Base-by-base conservation (phyloP, 345 rosid species). In the Gossypium bickii region DNA sequence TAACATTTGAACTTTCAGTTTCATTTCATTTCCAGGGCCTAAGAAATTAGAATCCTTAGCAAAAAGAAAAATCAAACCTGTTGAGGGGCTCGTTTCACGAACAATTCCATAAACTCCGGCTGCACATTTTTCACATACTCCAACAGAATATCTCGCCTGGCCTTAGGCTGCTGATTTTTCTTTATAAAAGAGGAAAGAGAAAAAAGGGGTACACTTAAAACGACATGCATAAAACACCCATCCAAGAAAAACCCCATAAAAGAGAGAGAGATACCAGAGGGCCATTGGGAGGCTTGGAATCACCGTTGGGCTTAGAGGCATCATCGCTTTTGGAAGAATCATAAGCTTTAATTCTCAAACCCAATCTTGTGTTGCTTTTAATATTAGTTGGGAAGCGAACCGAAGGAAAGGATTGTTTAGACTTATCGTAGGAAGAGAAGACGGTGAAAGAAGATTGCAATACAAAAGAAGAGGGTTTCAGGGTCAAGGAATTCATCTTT, bases 81-180 rank as follows among this genome's bases (percentile, higher is more conserved):
- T 73, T 86, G 88, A 1, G 98, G 93, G 15, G 97, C 99, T 78
- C 94, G 87, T 81, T 91, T 89, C 76, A 91, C 89, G 57, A 95
- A 95, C 82, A 95, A 34, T 79, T 95, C 97, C 96, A 91, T 90
- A 64, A 95, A 95, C 76, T 95, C 99, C 0, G 99, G 98, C 81
- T 95, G 94, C 86, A 90, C 99, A 76, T 82, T 95, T 77, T 93
- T 90, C 8, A 93, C 98, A 82, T 95, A 95, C 86, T 95, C 97
- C 87, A 95, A 24, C 8, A 95, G 81, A 71, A 95, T 88, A 17
- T 93, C 98, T 67, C 88, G 93, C 82, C 99, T 88, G 64, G 74
- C 82, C 79, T 89, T 88, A 9, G 97, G 81, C 93, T 89, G 82
- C 27, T 27, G 53, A 68, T 78, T 79, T 27, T 45, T 67, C 56